Evolutionary conservation across 2,329 filamentous ascomycete genomes (phyloP), one percentile per base, ranked within the genome.

Genomic region (Sclerotinia minor): DNA sequence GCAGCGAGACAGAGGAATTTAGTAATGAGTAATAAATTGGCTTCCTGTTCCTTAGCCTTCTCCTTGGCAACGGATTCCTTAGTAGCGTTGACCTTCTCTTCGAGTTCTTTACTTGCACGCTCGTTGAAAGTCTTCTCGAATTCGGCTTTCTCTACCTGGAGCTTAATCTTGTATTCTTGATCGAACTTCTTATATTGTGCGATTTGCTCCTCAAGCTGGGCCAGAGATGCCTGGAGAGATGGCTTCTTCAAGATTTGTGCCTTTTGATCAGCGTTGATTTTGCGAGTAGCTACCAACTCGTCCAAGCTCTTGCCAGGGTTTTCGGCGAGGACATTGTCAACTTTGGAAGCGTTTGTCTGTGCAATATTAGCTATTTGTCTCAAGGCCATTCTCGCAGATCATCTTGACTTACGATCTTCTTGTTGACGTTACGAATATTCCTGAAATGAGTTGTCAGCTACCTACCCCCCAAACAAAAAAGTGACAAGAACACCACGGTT

Each of bases 351-450:
- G 78, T 89, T 88, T 77, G 85, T 83, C 89, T 92, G 70, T 29
- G 24, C 67, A 65, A 11, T n/a, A 38, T 76, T 71, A 76, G 72
- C 32, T 64, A 58, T 65, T 50, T 49, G 57, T 52, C 21, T 35
- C 47, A 38, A 47, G 29, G 32, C 13, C 2, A 49, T 54, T 19
- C 32, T 29, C 9, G 35, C 5, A 55, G 17, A 47, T 38, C 7
- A 11, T 59, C 21, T 32, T 45, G 32, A 83, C 91, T 82, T 81
- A 96, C 92, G 76, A 98, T 89, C 82, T 97, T 97, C 86, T 97
- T 98, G 83, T 89, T 91, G 76, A 95, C 82, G 79, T 95, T 96
- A 77, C 94, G 93, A 75, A 97, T 91, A 79, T 87, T 92, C 84
- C 93, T 97, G 69, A 55, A 69, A 21, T 17, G n/a, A 58, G 24